A percentile compares a stretch with the other conserved stretches of the same genome.
phyloP scores from a whole-genome alignment of 2,329 filamentous ascomycete species.

The Fusarium siculi region DNA sequence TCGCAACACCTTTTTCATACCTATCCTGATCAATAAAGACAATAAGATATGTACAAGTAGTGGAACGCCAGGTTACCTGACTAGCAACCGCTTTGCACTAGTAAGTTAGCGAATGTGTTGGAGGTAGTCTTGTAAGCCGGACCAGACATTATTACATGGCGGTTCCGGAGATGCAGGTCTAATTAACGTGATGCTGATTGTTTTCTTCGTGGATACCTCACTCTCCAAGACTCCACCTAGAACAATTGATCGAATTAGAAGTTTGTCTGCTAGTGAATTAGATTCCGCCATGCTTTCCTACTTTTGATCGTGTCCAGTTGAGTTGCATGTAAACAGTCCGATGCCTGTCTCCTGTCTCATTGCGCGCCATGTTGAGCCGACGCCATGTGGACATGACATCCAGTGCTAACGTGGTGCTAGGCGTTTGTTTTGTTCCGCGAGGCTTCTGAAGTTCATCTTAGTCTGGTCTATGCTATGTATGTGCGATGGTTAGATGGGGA shows the following conservation, averaged over 20 bases:
- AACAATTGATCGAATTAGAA: neutral
- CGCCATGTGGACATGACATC: conserved; percentile 39
- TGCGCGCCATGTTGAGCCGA: conserved; percentile 40
- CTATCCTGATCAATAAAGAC: conserved; percentile 5
- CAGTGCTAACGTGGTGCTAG: conserved; percentile 7
- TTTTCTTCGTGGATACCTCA: conserved; percentile 14
- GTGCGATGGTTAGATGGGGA: conserved; percentile 29
- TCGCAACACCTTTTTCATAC: conserved; percentile 12
- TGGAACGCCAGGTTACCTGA: neutral
- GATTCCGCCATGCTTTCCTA: neutral
- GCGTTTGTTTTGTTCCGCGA: conserved; percentile 32
- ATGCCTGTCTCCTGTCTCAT: conserved; percentile 22
- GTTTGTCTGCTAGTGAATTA: neutral
- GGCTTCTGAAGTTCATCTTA: conserved; percentile 30
- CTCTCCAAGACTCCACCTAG: conserved; percentile 12
- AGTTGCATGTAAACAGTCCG: conserved; percentile 23
- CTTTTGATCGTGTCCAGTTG: neutral
- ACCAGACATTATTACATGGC: conserved; percentile 2
- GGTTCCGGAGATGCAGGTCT: conserved; percentile 10
- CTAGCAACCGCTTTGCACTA: neutral
- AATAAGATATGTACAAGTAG: neutral
- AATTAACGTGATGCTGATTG: neutral
- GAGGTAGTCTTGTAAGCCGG: neutral
- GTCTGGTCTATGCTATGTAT: neutral
- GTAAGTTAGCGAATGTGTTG: neutral